Evolutionary conservation across 441 rosid species (phyloP), one percentile per base, ranked within the genome.

Genomic region (Iberis amara): DNA sequence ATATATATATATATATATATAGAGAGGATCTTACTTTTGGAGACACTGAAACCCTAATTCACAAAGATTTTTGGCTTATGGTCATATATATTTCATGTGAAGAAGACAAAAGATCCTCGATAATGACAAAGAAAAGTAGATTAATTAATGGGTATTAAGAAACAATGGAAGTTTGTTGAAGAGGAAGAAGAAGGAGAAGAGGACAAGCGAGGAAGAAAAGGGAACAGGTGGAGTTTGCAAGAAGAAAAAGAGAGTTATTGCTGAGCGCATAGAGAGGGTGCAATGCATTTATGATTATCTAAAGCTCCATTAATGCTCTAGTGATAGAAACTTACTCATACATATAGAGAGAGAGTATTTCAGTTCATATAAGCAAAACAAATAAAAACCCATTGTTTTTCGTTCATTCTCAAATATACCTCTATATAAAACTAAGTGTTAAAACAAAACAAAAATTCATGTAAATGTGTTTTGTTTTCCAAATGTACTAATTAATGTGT

Each of bases 181-280:
- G 52, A 56, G 14, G n/a, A n/a, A n/a, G n/a, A n/a, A n/a, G 57
- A 37, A 11, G 46, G 50, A 13, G 47, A 39, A 39, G 57, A 27
- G 4, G 26, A 61, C 50, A 60, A 41, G 61, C 51, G 37, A 21
- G 24, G 28, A 52, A 69, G 39, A 66, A 41, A 61, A 53, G 65
- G 46, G 64, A 62, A 71, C 65, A 47, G 18, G 39, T 62, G 72
- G 57, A 31, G 64, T 68, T 31, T 55, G 66, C 61, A 69, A 73
- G 68, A 61, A 70, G 50, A 37, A 21, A 46, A 63, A 69, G 49
- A 72, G 76, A 83, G 82, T 81, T 66, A 83, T 68, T 78, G 83
- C 78, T 58, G 78, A 72, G 83, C 60, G 73, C 52, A 62, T 74
- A 51, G 83, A 79, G 89, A 68, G 71, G 89, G 75, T 81, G 85